Percentiles rank a stretch among this genome's conserved stretches.
Conservation (phyloP, 75 land plant species). For the Sequoia sempervirens region DNA sequence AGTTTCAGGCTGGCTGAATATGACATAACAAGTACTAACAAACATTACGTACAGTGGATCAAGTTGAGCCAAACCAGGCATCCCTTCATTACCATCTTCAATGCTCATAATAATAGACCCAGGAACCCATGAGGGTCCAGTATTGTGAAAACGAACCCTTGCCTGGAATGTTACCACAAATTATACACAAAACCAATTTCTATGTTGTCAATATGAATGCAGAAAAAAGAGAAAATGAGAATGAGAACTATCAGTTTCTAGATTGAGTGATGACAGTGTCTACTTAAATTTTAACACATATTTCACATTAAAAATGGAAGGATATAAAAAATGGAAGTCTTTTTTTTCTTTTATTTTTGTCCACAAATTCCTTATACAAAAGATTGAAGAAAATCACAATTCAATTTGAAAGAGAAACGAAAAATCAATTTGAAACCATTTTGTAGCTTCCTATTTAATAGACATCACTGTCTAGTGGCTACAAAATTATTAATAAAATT, state of each 20-base stretch:
- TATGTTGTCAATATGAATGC: background rate
- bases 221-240: background rate
- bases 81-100: conserved; percentile 75
- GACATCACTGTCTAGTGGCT: background rate
- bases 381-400: background rate
- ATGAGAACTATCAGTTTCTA: background rate
- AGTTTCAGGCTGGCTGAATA: background rate
- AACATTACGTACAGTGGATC: conserved; percentile 56
- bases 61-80: conserved; percentile 63
- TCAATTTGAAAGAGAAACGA: background rate
- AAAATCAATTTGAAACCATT: background rate
- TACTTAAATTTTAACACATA: background rate
- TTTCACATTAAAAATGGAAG: background rate
- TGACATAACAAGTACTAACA: background rate
- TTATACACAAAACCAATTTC: too few relatives aligned
- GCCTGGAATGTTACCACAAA: conserved; percentile 32
- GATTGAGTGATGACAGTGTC: background rate
- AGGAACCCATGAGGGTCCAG: conserved; percentile 58
- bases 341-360: background rate
- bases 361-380: background rate
- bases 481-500: background rate
- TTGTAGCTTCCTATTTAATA: background rate
- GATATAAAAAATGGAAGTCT: background rate
- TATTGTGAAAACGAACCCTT: conserved; percentile 79
- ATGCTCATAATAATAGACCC: conserved; percentile 88